Evolutionary conservation across 495 filamentous ascomycete species (phyloP), one percentile per base, ranked within the genome.

Genomic region (Podospora comata): DNA sequence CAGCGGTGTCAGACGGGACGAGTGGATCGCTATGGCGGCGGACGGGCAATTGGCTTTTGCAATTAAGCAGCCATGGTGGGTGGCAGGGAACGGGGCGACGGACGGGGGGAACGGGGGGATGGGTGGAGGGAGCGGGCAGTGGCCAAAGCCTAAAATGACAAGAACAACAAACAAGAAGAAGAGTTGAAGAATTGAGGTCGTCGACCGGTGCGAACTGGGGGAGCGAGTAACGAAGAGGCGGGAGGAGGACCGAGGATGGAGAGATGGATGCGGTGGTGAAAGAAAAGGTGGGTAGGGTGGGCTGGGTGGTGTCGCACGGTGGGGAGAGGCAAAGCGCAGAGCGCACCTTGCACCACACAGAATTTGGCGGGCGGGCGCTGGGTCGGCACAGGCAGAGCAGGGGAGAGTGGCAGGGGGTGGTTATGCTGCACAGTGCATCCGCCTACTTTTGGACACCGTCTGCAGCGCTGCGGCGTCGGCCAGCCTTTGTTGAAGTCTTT

Each of bases 1-100:
- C 64, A 58, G 63, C 27, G 65, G 60, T 69, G 23, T 65, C 65
- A 65, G 54, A 63, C 58, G 60, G 39, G 56, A 68, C 65, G 65
- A 44, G 65, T 56, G 60, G 53, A 60, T 65, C 60, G 44, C 44
- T 55, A 60, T 28, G 18, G 57, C 20, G 7, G 62, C 48, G 44
- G 63, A 56, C 54, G 23, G 65, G 62, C 61, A 65, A 71, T 67
- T 67, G 65, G 18, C 53, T 56, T 56, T 64, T 65, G 71, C 62
- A 73, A 74, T 72, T 63, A 76, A 67, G 67, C 67, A 55, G 67
- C 60, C 74, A 73, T 73, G n/a, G 66, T 64, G 59, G n/a, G 39
- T 48, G 39, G 39, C 39, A 48, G 23, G 60, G 55, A 68, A 48
- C n/a, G 23, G 23, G 55, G 55, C 30, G 30, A 32, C 30, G 30